A percentile compares a stretch with the other conserved stretches of the same genome.
Conservation (phyloP, 345 rosid species). For the Trapa incisa region DNA sequence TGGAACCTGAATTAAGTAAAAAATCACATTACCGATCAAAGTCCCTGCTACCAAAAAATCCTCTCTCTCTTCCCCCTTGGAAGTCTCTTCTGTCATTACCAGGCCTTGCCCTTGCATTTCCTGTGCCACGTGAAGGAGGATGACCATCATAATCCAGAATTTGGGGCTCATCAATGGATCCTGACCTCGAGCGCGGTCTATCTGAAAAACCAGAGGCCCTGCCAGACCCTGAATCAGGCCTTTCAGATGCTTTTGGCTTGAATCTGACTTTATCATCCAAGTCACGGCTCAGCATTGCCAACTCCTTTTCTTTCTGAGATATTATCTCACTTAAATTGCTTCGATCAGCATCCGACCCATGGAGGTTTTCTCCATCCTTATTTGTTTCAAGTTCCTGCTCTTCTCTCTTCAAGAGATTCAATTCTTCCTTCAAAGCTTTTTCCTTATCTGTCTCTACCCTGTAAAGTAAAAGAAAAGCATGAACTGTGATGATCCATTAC, state of each 20-base stretch:
- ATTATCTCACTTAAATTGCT: slow-evolving; percentile 28
- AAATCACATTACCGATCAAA: slow-evolving; percentile 42
- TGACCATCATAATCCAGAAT: slow-evolving; percentile 56
- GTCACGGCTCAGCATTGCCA: slow-evolving; percentile 49
- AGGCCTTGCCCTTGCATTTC: slow-evolving; percentile 52
- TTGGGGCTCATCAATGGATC: slow-evolving; percentile 65
- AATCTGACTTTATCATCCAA: slow-evolving; percentile 72
- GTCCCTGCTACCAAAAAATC: slow-evolving; percentile 61
- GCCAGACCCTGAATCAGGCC: slow-evolving; percentile 74
- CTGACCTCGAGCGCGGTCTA: slow-evolving; percentile 69
- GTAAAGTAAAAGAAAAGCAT: slow-evolving; percentile 16
- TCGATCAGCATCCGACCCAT: slow-evolving; percentile 23
- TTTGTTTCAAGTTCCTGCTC: slow-evolving; percentile 25
- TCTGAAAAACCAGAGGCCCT: slow-evolving; percentile 47
- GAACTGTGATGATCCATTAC: background rate
- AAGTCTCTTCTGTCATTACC: slow-evolving; percentile 64
- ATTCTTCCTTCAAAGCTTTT: slow-evolving; percentile 56
- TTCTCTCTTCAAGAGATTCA: slow-evolving; percentile 42
- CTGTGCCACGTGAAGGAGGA: slow-evolving; percentile 75
- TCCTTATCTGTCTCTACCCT: slow-evolving; percentile 86
- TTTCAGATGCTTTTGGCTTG: slow-evolving; percentile 59
- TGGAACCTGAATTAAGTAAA: background rate
- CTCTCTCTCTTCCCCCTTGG: slow-evolving; percentile 78
- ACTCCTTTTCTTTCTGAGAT: slow-evolving; percentile 48
- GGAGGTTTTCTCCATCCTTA: slow-evolving; percentile 23